Evolutionary conservation across 768 basidiomycete species (phyloP), one percentile per base, ranked within the genome.

Genomic region (Neoboletus brunneissimus): DNA sequence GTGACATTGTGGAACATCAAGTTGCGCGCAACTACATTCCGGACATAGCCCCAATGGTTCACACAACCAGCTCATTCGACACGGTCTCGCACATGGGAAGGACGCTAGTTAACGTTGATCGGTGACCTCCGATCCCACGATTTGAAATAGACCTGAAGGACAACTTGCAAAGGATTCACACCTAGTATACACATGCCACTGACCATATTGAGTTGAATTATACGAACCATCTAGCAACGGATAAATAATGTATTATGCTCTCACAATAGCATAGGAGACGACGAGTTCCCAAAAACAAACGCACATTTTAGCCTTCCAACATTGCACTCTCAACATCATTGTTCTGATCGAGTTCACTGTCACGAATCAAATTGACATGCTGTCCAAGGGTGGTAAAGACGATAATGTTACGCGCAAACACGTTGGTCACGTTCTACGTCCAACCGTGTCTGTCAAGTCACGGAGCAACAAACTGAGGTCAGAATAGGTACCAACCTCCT

Each of bases 371-470:
- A 35, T 25, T 10, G 5, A 46, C 31, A 5, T 25, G 27, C 9
- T n/a, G 25, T 45, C 81, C 84, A 16, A 86, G 67, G 25, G 82
- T 83, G 16, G 82, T 83, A 61, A 84, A 79, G 1, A 84, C 83
- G 31, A 86, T 12, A 32, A 32, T 12, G 3, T 11, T 34, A 34
- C 32, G 32, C 32, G 9, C 32, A 29, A 11, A 31, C 31, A 31
- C 11, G 11, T 31, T 31, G 31, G 34, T 7, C 34, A 81, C 80
- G 65, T 85, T 85, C 82, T 83, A 8, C 34, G 9, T 51, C 22
- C 23, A 18, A 18, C 8, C 8, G 11, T 32, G 34, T 49, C 20
- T 38, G 18, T 42, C 48, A 27, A 20, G 29, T 42, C 29, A 18
- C 38, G 41, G 18, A 11, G 35, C 25, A 37, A 20, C 16, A 20